Percentiles rank a stretch among this genome's conserved stretches.
phyloP scores from a whole-genome alignment of 177 flowering plant genomes.

The Vitis hybrid region DNA sequence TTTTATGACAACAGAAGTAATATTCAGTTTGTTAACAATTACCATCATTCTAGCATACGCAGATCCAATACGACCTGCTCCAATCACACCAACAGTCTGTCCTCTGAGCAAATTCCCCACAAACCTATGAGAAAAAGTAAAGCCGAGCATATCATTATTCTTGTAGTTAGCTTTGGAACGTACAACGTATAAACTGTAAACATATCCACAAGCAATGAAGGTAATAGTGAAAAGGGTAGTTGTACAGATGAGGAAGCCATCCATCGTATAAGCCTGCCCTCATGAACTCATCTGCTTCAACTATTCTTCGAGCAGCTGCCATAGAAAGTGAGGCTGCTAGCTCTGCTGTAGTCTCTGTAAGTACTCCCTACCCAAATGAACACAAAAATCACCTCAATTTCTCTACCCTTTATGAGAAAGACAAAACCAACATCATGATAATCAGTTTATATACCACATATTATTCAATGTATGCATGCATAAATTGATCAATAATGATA shows the following conservation, averaged over 20 bases:
- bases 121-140: conserved; percentile 43
- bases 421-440: no score
- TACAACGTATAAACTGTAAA: not conserved
- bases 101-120: conserved; percentile 96
- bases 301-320: conserved; percentile 87
- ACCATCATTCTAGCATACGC: conserved; percentile 99
- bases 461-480: no score
- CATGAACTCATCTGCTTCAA: conserved; percentile 97
- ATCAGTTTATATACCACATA: no score
- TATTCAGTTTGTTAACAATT: conserved; percentile 5
- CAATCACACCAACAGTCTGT: conserved; percentile 95
- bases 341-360: conserved; percentile 96
- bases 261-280: conserved; percentile 97
- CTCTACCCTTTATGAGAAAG: not conserved
- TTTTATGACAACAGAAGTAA: not conserved
- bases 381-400: not conserved
- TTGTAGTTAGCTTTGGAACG: not conserved
- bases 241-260: conserved; percentile 98
- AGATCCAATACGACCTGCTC: conserved; percentile 98
- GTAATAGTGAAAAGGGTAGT: not conserved
- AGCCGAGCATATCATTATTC: not conserved
- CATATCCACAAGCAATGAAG: not conserved
- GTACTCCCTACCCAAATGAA: conserved; percentile 70
- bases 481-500: no score
- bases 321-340: conserved; percentile 87